Base-by-base conservation (phyloP, 1,139 yeast genomes). In the Debaryomyces fabryi region DNA sequence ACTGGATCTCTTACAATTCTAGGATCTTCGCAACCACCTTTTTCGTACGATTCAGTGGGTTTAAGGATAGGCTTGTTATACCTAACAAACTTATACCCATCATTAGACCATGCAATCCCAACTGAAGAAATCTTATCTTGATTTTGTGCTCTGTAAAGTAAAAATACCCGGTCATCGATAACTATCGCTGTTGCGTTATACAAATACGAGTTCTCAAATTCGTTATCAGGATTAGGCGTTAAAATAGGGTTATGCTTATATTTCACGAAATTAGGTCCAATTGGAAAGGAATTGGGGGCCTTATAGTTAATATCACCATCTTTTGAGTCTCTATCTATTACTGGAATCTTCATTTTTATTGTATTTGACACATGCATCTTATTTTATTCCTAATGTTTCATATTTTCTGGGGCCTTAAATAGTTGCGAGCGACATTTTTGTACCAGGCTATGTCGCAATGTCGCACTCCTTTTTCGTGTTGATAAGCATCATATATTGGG, bases 111-210 rank as follows among this genome's bases (percentile, higher is more conserved):
- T 4, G 79, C 79, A 29, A 74, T 53, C 0, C 79, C 79, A 4
- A 74, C 67, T 0, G 71, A 60, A 34, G 76, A 72, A 21, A 61
- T 59, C 50, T 67, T 68, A 12, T 65, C 63, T 33, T 56, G 58
- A 55, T 71, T 71, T 53, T 75, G 79, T 20, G 79, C 79, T 18
- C 79, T 55, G 52, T 74, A 74, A 25, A 75, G 59, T 48, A 75
- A 58, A 49, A 60, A 71, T 9, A 75, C 78, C 49, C 59, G 62
- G 43, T 69, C 68, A 42, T 70, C 77, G 6, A 74, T 59, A 24
- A 74, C 79, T 15, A 75, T 73, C 3, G 79, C 79, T 1, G 76
- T 62, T 30, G 79, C 79, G 57, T 75, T 75, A 55, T 74, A 75
- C 44, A 74, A 56, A 52, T 71, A 74, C 2, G 73, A 72, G 52